These are phyloP conservation scores for Trichoderma oligosporum DNA, from an alignment of 2,329 filamentous ascomycete genomes.

Conservation along the genomic window DNA sequence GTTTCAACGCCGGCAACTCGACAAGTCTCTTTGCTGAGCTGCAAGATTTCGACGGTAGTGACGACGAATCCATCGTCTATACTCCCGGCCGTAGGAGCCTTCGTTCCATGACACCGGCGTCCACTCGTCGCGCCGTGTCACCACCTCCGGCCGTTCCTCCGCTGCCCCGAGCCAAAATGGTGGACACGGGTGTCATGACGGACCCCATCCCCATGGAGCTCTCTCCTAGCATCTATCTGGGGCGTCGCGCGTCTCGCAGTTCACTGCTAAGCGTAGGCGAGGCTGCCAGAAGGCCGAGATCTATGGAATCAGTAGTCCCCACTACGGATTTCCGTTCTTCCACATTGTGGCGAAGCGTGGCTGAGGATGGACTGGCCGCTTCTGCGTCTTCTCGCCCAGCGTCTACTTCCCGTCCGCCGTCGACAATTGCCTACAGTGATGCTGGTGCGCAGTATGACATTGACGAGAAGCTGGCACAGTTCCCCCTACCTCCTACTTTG, in stretches of 20 bases:
- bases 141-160: slow-evolving; percentile 48
- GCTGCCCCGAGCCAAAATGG: slow-evolving; percentile 52
- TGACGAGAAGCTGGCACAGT: slow-evolving; percentile 50
- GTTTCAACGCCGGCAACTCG: slow-evolving; percentile 48
- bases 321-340: slow-evolving; percentile 26
- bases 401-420: slow-evolving; percentile 47
- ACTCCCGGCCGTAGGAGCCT: slow-evolving; percentile 53
- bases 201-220: slow-evolving; percentile 53
- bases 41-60: slow-evolving; percentile 70
- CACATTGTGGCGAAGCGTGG: slow-evolving; percentile 27
- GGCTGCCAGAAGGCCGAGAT: slow-evolving; percentile 35
- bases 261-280: slow-evolving; percentile 29
- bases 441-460: slow-evolving; percentile 51
- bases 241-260: slow-evolving; percentile 12
- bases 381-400: slow-evolving; percentile 37
- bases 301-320: slow-evolving; percentile 42
- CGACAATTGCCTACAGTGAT: slow-evolving; percentile 50
- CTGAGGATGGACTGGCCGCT: slow-evolving; percentile 20
- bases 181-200: slow-evolving; percentile 59
- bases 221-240: slow-evolving; percentile 21
- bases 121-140: slow-evolving; percentile 42
- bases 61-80: slow-evolving; percentile 59
- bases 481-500: slow-evolving; percentile 52
- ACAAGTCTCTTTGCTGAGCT: slow-evolving; percentile 83
- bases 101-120: slow-evolving; percentile 48